A percentile compares a stretch with the other conserved stretches of the same genome.
These are phyloP conservation scores for Phellopilus nigrolimitatus DNA, from an alignment of 1,284 basidiomycete genomes.

Conservation along the genomic window DNA sequence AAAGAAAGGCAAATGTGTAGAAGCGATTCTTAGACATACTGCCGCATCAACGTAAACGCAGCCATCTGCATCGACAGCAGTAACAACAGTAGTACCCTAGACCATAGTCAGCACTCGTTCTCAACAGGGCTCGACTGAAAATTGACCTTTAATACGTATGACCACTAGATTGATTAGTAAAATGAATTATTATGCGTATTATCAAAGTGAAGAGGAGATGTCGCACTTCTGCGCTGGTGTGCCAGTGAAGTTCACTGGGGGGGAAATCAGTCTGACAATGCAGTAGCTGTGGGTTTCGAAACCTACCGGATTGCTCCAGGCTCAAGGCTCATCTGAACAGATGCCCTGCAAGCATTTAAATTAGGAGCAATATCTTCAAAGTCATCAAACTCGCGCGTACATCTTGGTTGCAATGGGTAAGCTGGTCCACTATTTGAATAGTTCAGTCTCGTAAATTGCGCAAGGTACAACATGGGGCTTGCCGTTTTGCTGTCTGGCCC, in stretches of 20 bases:
- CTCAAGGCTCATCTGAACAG: constrained; percentile 58
- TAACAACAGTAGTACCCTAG: constrained; percentile 42
- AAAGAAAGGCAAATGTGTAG: background rate
- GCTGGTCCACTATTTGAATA: constrained; percentile 29
- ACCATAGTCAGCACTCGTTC: background rate
- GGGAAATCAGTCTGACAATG: background rate
- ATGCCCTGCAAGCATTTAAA: constrained; percentile 17
- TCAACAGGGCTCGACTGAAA: background rate
- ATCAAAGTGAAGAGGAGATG: constrained; percentile 14
- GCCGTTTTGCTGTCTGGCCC: constrained; percentile 54
- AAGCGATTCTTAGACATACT: constrained; percentile 30
- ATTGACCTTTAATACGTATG: constrained; percentile 39
- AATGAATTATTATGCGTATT: constrained; percentile 2
- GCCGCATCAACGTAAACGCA: constrained; percentile 43
- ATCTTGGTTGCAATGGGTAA: constrained; percentile 42
- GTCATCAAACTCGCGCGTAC: constrained; percentile 24
- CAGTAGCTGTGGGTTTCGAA: background rate
- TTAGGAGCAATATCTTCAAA: background rate
- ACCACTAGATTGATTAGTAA: constrained; percentile 34
- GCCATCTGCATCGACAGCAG: constrained; percentile 45
- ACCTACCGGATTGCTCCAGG: constrained; percentile 45
- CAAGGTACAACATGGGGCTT: constrained; percentile 15
- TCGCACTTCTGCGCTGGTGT: constrained; percentile 42
- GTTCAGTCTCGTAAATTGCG: background rate
- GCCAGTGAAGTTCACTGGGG: constrained; percentile 56